Evolutionary conservation across 2,329 filamentous ascomycete genomes (phyloP).

Genomic region (Blastomyces silverae): DNA sequence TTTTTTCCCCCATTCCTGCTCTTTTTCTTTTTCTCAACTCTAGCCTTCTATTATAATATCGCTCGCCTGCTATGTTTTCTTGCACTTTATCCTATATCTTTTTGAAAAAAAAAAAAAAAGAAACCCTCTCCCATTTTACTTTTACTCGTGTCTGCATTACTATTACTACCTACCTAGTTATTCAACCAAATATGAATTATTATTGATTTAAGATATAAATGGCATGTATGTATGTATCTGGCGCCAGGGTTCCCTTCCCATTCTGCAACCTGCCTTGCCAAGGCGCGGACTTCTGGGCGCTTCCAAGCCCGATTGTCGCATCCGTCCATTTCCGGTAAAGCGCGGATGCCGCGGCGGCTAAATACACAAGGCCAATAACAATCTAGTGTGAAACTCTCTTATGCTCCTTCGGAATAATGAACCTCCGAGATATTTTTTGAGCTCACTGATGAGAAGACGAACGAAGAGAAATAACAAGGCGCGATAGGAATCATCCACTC

Average conservation of each 20-base stretch:
- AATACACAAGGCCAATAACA: not conserved
- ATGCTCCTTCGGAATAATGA: not conserved
- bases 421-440: constrained; percentile 1
- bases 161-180: constrained; percentile 8
- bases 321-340: constrained; percentile 8
- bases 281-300: too few relatives aligned
- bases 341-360: not conserved
- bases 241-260: not conserved
- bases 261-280: not conserved
- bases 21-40: not conserved
- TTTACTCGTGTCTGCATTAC: constrained; percentile 2
- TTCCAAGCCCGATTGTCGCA: not conserved
- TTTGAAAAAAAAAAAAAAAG: not conserved
- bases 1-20: not conserved
- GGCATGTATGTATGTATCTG: not conserved
- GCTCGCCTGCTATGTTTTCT: not conserved
- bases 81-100: not conserved
- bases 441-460: not conserved
- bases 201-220: not conserved
- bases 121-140: not conserved
- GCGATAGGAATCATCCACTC: not conserved
- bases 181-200: not conserved
- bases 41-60: not conserved
- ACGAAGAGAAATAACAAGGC: not conserved
- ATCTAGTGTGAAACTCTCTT: not conserved